Evolutionary conservation across 768 basidiomycete genomes (phyloP), one percentile per base, ranked within the genome.

Genomic region (Agaricus subrufescens): DNA sequence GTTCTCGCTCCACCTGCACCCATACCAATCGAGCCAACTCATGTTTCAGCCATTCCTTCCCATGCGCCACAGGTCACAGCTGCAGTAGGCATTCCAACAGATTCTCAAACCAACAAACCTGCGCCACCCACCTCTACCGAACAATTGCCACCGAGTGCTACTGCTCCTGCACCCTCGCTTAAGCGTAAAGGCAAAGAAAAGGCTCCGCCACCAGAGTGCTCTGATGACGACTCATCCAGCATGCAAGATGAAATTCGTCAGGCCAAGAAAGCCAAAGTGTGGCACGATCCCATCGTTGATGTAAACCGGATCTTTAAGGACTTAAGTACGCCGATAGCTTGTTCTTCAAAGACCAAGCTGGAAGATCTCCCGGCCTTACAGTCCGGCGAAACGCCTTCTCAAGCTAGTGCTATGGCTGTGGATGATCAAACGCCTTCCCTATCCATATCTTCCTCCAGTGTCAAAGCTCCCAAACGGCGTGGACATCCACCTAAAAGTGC

Each of bases 101-200:
- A 8, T 8, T 34, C 11, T 8, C 11, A 7, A 11, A 25, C 12
- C 37, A 25, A 29, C 12, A 15, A 34, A n/a, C 43, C 31, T 6
- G 23, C 40, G 34, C 34, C 34, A 34, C 11, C 34, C 34, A 34
- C 34, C 34, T 34, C 34, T 11, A n/a, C 3, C 26, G 6, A 31
- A 25, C 23, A 6, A 44, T 34, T 31, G 25, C 30, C 11, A 11
- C 14, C 29, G 12, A 37, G 9, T 25, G 8, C 7, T 4, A 15
- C 10, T n/a, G 23, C 44, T 12, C 12, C 23, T 15, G 26, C 45
- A 1, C 23, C 30, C 3, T 38, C 34, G 9, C 31, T 46, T 26
- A 53, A 53, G 26, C 31, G 52, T 8, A 53, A 53, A 37, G 52
- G 52, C 23, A 53, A 53, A 26, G 45, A 38, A 23, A 46, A 38